Percentiles rank a stretch among this genome's conserved stretches.
phyloP scores from a whole-genome alignment of 139 green algal genomes.

The Closterium sp. region DNA sequence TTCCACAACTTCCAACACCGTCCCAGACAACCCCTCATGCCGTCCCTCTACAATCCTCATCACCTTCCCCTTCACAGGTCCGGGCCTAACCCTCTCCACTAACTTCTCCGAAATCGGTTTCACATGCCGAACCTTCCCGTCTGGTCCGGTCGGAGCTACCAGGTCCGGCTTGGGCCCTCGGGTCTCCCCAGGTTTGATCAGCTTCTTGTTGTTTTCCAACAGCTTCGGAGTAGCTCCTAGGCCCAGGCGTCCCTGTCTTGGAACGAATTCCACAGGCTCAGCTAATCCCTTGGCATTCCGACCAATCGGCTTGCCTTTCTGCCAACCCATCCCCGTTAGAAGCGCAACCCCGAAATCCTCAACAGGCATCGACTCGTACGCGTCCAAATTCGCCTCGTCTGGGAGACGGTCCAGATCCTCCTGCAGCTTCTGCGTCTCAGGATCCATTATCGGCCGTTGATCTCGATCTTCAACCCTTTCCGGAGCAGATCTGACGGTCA shows the following conservation, averaged over 20 bases:
- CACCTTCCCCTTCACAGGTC: conserved; percentile 50
- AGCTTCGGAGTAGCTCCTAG: conserved; percentile 55
- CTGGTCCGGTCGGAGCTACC: conserved; percentile 36
- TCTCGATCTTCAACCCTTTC: neutral
- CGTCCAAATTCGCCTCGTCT: conserved; percentile 34
- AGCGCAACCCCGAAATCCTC: conserved; percentile 62
- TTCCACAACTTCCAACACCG: conserved; percentile 30
- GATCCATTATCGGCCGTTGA: neutral
- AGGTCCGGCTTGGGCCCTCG: conserved; percentile 34
- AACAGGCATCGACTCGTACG: conserved; percentile 61
- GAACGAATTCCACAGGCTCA: conserved; percentile 57
- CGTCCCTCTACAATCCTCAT: conserved; percentile 52
- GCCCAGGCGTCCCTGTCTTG: conserved; percentile 49
- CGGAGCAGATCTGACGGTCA: neutral
- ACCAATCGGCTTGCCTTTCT: conserved; percentile 57
- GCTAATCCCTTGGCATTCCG: conserved; percentile 48
- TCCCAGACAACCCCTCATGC: conserved; percentile 48
- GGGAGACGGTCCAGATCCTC: conserved; percentile 15
- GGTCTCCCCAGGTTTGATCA: conserved; percentile 56
- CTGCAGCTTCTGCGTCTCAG: conserved; percentile 11
- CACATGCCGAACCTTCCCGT: conserved; percentile 51
- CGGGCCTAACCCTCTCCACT: conserved; percentile 50
- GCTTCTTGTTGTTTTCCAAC: conserved; percentile 44
- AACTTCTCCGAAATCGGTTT: conserved; percentile 58
- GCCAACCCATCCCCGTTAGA: conserved; percentile 59